Evolutionary conservation across 2,329 filamentous ascomycete genomes (phyloP), one percentile per base, ranked within the genome.

Genomic region (Calonectria hawksworthii): DNA sequence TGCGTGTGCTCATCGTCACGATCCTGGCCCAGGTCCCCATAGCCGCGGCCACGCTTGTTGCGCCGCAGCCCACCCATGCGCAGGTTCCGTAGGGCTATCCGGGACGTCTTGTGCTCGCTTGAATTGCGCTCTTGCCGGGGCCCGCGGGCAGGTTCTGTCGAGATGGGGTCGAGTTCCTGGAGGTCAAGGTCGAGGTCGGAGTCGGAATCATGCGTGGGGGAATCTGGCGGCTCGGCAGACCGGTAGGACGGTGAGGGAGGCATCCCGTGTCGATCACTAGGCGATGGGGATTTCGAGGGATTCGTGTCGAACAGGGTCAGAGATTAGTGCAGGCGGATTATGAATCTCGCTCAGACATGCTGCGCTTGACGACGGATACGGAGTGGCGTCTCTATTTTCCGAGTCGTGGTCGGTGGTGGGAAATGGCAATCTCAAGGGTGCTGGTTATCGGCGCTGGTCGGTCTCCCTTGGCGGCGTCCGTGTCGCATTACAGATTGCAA

Each of bases 101-200:
- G 86, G 41, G 90, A 86, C 80, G 89, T 80, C 86, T 89, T 86
- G 74, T 87, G 86, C 78, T 89, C 87, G 36, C 77, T 61, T 26
- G 80, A 76, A 44, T 77, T 70, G 52, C 70, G 79, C 59, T 83
- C 83, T 76, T 82, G 82, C 63, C 76, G 78, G 54, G 82, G 75
- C 63, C 81, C 82, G 64, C 83, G 80, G 74, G 82, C 75, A 78
- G 84, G 81, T 79, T 83, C 81, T 77, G 83, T 82, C n/a, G 86
- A 86, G 74, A 86, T 83, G 83, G 94, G 94, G 83, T 96, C 94
- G 78, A 97, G 92, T 88, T 96, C 95, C 82, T 95, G 90, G 79
- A 95, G 90, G 82, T 95, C 93, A 80, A 97, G 90, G 80, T 96
- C 94, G 81, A 97, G 91, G 83, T 96, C 94, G 76, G 86, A 85